Evolutionary conservation across 495 filamentous ascomycete species (phyloP).

Genomic region (Copromyces sp.): DNA sequence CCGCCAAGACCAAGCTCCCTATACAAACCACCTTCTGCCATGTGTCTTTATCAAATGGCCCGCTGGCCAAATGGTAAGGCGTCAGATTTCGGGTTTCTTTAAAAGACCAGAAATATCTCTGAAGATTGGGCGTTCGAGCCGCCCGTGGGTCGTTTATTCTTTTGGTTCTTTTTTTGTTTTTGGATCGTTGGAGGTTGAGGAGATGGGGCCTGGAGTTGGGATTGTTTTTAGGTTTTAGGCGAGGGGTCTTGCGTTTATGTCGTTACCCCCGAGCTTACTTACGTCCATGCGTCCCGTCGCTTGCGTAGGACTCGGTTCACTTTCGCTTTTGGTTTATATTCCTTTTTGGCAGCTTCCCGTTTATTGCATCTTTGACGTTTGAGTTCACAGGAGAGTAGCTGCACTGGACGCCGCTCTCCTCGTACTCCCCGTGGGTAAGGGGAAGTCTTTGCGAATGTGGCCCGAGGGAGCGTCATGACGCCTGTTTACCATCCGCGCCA

Average conservation of each 20-base stretch:
- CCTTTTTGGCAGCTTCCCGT: neutral
- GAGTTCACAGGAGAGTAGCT: neutral
- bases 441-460: neutral
- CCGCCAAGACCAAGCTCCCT: neutral
- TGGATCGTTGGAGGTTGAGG: neutral
- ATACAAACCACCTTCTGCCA: neutral
- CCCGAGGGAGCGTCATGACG: neutral
- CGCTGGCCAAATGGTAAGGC: conserved; percentile 21
- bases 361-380: neutral
- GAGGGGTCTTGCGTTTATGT: neutral
- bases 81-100: conserved; percentile 5
- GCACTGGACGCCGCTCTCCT: neutral
- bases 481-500: neutral
- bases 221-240: neutral
- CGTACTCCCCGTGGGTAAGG: neutral
- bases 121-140: neutral
- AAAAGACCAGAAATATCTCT: neutral
- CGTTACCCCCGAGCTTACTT: neutral
- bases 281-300: neutral
- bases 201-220: neutral
- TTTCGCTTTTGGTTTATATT: neutral
- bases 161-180: neutral
- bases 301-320: neutral
- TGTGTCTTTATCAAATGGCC: neutral
- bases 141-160: neutral